Base-by-base conservation (phyloP, 495 filamentous ascomycete species). In the Xylaria castorea region DNA sequence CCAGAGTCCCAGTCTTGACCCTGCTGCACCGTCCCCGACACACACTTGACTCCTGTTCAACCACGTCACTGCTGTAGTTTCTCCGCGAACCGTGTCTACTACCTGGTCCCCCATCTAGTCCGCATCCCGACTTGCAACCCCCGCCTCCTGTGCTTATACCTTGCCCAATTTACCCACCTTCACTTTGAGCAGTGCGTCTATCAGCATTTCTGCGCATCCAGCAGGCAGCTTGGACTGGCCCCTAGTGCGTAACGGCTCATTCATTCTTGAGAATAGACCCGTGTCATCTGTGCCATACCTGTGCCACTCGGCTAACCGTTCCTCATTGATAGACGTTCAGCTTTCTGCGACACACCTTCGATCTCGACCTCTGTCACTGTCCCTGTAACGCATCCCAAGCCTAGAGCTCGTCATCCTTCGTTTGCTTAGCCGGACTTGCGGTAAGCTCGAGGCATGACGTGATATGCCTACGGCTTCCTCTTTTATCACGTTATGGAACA, bases 401-500 rank as follows among this genome's bases (percentile, higher is more conserved):
- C 71, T 74, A 55, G 42, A 70, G 71, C 71, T 70, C 73, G 75
- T 76, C 74, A 66, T 75, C 70, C 74, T 74, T 76, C 75, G 65
- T 72, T 42, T 66, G 74, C 62, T 74, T 74, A 75, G 71, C 77
- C 75, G 68, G 51, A n/a, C 64, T 9, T 50, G 36, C 73, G 76
- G 78, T 79, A 76, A 72, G 71, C 72, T 77, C 67, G 75, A 75
- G 76, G 71, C 75, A 79, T 81, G 79, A 77, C 80, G 79, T 82
- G 77, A 78, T 77, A 72, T 71, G 63, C 69, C 71, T 71, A 63
- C 76, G 77, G 75, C 81, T 80, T 79, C 75, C 70, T 71, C 75
- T 66, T 76, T 64, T 76, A 73, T 75, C 75, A 77, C 81, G 83
- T 83, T 68, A 87, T 87, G 85, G 84, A 85, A 83, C 73, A 77